Base-by-base conservation (phyloP, 2,329 filamentous ascomycete species). In the Trichoderma afroharzianum region DNA sequence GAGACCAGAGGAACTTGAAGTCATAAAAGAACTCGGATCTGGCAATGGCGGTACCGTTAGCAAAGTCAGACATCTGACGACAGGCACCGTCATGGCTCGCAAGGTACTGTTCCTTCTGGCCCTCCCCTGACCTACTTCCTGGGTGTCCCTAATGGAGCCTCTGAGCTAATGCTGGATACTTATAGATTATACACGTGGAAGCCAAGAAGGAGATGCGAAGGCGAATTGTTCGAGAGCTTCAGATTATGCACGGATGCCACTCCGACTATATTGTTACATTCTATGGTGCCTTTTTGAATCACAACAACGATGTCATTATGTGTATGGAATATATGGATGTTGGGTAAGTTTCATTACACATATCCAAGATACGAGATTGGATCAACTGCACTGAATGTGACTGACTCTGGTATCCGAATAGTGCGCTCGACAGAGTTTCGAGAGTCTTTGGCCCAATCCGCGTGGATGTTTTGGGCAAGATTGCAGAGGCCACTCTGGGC, bases 291-390 rank as follows among this genome's bases (percentile, higher is more conserved):
- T 99, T 98, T 80, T 88, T 98, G 79, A 98, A 97, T 80, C 93
- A 97, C 79, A 94, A 94, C 73, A 95, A 97, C 79, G 96, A 99
- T 83, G 97, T 99, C 72, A 97, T 98, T 77, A 95, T 99, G 91
- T 99, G 96, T 82, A 99, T 99, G 96, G 96, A 99, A 82, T 98
- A 99, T 81, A 97, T 97, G 94, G 96, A 99, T 82, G 94, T 95
- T 80, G 96, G 96, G 96, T 98, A 88, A 82, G 93, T 85, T 68
- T 33, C 12, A 8, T 33, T 12, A 9, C 15, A 7, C 36, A 15
- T 24, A 2, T 24, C 12, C 33, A 7, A 11, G 9, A 26, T 50
- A 14, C n/a, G 26, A 30, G 3, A 21, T 28, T 50, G 21, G 9
- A 8, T 30, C 32, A 21, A 6, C 9, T 21, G 9, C 6, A 6